phyloP scores from a whole-genome alignment of 2,329 filamentous ascomycete species.

The Rhinocladiella similis region DNA sequence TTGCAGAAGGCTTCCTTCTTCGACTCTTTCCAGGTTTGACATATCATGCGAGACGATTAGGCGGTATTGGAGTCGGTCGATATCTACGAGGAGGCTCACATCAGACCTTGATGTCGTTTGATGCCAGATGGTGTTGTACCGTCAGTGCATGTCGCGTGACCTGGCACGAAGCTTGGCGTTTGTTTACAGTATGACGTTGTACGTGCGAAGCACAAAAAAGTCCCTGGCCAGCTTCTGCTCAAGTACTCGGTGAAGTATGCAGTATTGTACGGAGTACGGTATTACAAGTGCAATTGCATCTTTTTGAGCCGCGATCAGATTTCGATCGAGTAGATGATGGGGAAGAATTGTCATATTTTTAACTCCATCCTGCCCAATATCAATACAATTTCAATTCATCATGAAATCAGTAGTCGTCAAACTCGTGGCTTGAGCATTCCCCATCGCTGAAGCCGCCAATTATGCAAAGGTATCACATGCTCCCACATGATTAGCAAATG shows the following conservation, averaged over 20 bases:
- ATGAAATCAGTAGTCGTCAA: background rate
- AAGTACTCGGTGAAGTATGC: too few relatives aligned
- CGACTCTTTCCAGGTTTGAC: too few relatives aligned
- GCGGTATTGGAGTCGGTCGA: too few relatives aligned
- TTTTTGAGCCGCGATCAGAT: background rate
- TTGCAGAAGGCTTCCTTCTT: background rate
- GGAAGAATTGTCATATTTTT: background rate
- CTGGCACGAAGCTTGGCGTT: background rate
- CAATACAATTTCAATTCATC: background rate
- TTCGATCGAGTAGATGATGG: background rate
- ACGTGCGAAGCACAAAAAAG: too few relatives aligned
- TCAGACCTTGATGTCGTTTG: too few relatives aligned
- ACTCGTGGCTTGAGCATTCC: background rate
- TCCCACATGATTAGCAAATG: background rate
- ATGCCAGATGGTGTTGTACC: too few relatives aligned
- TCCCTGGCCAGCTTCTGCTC: too few relatives aligned
- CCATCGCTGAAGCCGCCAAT: background rate
- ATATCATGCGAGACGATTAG: too few relatives aligned
- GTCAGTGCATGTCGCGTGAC: background rate
- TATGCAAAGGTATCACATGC: slow-evolving; percentile 3
- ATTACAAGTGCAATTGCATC: too few relatives aligned
- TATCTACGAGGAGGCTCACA: too few relatives aligned
- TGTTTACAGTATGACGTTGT: background rate
- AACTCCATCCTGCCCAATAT: background rate
- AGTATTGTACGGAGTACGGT: too few relatives aligned